Evolutionary conservation across 192 early-diverging fungal species (phyloP).

Genomic region (Pilobolus umbonatus): DNA sequence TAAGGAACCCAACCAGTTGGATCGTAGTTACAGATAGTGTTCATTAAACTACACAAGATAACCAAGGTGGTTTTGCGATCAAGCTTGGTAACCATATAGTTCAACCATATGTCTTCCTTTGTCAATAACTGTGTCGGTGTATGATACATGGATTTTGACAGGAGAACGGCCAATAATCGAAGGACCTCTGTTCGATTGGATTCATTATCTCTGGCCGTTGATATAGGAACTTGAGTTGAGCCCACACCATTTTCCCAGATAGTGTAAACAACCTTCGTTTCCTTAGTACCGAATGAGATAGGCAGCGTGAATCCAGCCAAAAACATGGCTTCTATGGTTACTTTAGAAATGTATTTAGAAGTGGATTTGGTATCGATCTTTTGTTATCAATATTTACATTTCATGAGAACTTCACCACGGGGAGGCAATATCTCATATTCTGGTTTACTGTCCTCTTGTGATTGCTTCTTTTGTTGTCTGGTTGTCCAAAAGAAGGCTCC

Average conservation of each 20-base stretch:
- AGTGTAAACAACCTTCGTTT: conserved; percentile 50
- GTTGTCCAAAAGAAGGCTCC: conserved; percentile 60
- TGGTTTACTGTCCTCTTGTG: neutral
- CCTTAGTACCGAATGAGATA: conserved; percentile 34
- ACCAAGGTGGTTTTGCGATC: conserved; percentile 72
- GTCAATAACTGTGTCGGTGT: conserved; percentile 44
- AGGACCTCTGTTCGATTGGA: conserved; percentile 72
- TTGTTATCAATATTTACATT: conserved; percentile 15
- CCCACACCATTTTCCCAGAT: conserved; percentile 81
- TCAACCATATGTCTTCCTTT: conserved; percentile 55
- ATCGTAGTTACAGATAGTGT: conserved; percentile 78
- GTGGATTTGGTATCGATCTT: neutral
- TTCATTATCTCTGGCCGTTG: conserved; percentile 63
- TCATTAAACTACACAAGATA: conserved; percentile 81
- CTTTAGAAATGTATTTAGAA: conserved; percentile 4
- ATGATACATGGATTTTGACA: conserved; percentile 80
- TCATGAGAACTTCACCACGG: conserved; percentile 52
- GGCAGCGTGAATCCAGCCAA: conserved; percentile 70
- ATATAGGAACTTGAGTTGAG: conserved; percentile 62
- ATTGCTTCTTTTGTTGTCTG: conserved; percentile 2
- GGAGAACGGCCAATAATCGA: conserved; percentile 70
- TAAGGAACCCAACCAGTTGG: conserved; percentile 88
- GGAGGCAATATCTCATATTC: conserved; percentile 24
- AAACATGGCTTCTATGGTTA: conserved; percentile 48
- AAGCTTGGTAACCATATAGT: conserved; percentile 43